Evolutionary conservation across 1,284 basidiomycete species (phyloP), one percentile per base, ranked within the genome.

Genomic region (Lignosus rhinocerotis): DNA sequence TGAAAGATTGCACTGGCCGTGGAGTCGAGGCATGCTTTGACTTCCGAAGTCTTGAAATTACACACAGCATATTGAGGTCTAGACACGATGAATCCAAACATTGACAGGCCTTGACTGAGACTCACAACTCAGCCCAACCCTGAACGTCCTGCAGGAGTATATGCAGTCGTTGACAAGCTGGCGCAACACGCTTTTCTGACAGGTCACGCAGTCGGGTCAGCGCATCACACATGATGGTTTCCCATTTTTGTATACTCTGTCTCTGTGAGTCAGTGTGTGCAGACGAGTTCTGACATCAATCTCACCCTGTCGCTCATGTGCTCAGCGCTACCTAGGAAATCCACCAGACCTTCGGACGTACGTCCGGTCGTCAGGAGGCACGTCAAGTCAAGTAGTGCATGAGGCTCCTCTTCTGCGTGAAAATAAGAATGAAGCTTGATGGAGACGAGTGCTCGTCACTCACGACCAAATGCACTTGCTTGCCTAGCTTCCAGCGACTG

Each of bases 181-280:
- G 88, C 10, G 83, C 80, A 38, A 91, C 73, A 53, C 84, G 81
- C 63, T 85, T 83, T 68, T 88, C 87, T 25, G 87, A 79, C 67
- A 80, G 84, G 71, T 93, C 88, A 55, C 90, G 87, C 62, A 92
- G 72, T 69, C 85, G 88, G 36, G 80, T 76, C 53, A 93, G 72
- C 19, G 88, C 83, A 61, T 92, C 88, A 14, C 78, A 77, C 65
- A 92, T 81, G 5, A 83, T 85, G 3, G 82, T 78, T 68, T 93
- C 90, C 90, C 90, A 93, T 70, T 90, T 91, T 70, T 86, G 84
- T 55, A 92, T 77, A 52, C 84, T 82, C 90, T 92, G 48, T 17
- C 19, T 25, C 45, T 17, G 33, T 30, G 39, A 21, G 69, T 56
- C 61, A 65, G 60, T 51, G 49, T 41, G 59, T 61, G 31, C 30